Conservation (phyloP, 345 rosid genomes). For the Acer yangbiense region DNA sequence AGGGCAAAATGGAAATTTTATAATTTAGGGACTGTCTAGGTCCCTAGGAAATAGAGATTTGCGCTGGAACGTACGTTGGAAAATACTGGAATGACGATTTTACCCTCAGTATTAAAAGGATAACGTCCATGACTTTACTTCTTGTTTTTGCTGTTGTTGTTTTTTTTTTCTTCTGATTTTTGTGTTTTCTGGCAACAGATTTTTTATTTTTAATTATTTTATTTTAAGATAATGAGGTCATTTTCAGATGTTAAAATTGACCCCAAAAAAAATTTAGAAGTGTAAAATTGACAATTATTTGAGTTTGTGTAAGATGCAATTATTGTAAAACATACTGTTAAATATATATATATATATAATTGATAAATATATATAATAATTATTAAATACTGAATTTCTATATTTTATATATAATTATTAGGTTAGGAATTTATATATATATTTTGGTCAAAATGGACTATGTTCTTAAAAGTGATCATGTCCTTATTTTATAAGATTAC, state of each 20-base stretch:
- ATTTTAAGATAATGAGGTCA: background rate
- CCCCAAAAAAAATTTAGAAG: too few relatives aligned
- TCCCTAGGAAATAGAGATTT: constrained; percentile 18
- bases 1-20: constrained; percentile 9
- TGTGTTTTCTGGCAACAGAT: background rate
- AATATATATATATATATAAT: too few relatives aligned
- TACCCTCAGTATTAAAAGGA: background rate
- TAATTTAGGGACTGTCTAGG: background rate
- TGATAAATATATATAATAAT: too few relatives aligned
- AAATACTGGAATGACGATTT: background rate
- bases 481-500: too few relatives aligned
- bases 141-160: background rate
- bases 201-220: too few relatives aligned
- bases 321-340: background rate
- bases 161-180: background rate
- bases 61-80: constrained; percentile 25
- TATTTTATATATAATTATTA: too few relatives aligned
- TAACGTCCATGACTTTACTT: constrained; percentile 21
- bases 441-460: too few relatives aligned
- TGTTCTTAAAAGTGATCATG: too few relatives aligned
- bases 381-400: too few relatives aligned
- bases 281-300: too few relatives aligned
- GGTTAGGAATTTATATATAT: too few relatives aligned
- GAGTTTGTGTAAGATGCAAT: background rate
- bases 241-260: background rate